Conservation (phyloP, 768 basidiomycete species). For the Strobilomyces confusus region DNA sequence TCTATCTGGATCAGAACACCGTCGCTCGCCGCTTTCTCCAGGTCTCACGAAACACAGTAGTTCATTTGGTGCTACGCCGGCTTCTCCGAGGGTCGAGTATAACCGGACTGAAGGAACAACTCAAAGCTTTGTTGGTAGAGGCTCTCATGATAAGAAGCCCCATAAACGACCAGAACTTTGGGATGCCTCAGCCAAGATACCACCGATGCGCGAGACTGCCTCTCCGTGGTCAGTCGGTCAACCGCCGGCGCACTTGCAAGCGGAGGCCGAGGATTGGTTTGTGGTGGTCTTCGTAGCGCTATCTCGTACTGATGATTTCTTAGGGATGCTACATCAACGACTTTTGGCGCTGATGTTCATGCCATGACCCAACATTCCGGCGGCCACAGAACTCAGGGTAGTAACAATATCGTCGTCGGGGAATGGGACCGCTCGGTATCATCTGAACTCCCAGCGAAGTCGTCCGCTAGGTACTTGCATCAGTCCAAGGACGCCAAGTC, state of each 20-base stretch:
- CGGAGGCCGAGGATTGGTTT: conserved; percentile 4
- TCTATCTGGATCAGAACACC: neutral
- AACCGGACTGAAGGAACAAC: neutral
- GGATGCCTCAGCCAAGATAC: neutral
- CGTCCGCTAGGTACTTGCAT: neutral
- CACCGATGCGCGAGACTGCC: neutral
- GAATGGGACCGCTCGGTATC: neutral
- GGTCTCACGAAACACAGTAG: neutral
- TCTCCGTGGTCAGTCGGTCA: neutral
- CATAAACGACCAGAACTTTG: conserved; percentile 1
- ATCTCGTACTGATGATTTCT: neutral
- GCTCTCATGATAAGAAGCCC: conserved; percentile 11
- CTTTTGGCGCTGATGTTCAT: neutral
- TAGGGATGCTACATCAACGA: conserved; percentile 2
- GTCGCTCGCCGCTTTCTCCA: neutral
- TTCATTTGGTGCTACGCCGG: neutral
- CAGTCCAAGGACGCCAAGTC: neutral
- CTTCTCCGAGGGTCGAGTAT: neutral
- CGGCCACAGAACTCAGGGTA: neutral
- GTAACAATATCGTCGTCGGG: neutral
- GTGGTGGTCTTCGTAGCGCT: neutral
- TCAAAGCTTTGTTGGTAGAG: neutral
- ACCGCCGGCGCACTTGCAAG: neutral
- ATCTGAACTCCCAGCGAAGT: neutral
- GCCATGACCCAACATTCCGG: neutral